A percentile compares a stretch with the other conserved stretches of the same genome.
Evolutionary conservation across 306 rosid species (phyloP).

Genomic region (Arachis stenosperma): DNA sequence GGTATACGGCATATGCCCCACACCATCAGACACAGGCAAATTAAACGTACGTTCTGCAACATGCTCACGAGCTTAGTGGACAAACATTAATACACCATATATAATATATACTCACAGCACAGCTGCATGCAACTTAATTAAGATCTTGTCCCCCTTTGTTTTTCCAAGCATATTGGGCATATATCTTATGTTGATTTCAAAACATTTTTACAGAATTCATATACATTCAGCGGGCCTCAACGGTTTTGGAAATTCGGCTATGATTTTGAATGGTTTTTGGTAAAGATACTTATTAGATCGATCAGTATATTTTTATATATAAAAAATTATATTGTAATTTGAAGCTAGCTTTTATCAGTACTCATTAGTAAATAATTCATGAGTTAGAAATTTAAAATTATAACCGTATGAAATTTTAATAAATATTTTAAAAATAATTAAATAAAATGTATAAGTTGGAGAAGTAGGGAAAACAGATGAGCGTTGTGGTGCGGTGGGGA

Average conservation of each 20-base stretch:
- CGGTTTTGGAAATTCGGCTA: background rate
- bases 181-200: conserved; percentile 15
- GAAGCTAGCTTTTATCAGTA: too few relatives aligned
- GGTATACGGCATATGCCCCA: conserved; percentile 20
- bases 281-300: too few relatives aligned
- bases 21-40: conserved; percentile 33
- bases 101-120: background rate
- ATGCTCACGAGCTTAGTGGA: conserved; percentile 41
- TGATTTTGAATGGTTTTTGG: too few relatives aligned
- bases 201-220: conserved; percentile 16
- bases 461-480: background rate
- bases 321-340: too few relatives aligned
- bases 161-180: conserved; percentile 2
- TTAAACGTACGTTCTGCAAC: conserved; percentile 27
- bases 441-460: background rate
- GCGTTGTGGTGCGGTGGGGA: conserved; percentile 2
- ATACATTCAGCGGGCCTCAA: conserved; percentile 10
- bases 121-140: conserved; percentile 29
- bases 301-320: too few relatives aligned
- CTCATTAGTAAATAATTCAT: too few relatives aligned
- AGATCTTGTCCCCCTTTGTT: conserved; percentile 24
- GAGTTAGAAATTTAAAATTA: too few relatives aligned
- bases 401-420: too few relatives aligned
- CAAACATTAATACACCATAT: conserved; percentile 36
- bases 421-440: too few relatives aligned